Evolutionary conservation across 1,139 yeast genomes (phyloP), one percentile per base, ranked within the genome.

Genomic region (Eremothecium sinecaudum): DNA sequence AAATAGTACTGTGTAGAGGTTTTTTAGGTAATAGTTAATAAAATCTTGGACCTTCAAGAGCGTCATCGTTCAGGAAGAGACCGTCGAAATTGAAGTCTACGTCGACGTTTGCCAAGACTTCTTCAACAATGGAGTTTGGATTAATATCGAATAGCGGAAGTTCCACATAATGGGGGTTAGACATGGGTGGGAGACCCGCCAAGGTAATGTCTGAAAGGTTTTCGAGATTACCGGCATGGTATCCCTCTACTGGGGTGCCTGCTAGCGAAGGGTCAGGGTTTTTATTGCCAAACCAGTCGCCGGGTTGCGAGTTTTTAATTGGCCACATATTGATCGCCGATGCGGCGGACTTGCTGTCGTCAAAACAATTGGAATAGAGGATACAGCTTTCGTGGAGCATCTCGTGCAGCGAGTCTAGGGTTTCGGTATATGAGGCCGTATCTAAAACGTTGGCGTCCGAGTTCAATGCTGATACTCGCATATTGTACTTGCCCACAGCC

Each of bases 401-500:
- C 12, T 4, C 21, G 21, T 27, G 30, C 21, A 27, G 21, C 13
- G 19, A 10, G 12, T 18, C 11, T 11, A 27, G 21, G 4, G 30
- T 27, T 16, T 13, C 9, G 15, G 14, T 16, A 16, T 28, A 28
- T n/a, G n/a, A 11, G 26, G 4, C 5, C 13, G 14, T 18, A 18
- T 25, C 12, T 8, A 25, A 5, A 7, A 18, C 8, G 18, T 7
- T 7, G 21, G 14, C 32, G 7, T 7, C 10, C 21, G 21, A 19
- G 16, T 12, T 4, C 16, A 14, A 6, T 15, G 16, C n/a, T 12
- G 4, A n/a, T n/a, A 5, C 5, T 7, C 12, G 5, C 8, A 24
- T 19, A 14, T 33, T 25, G 34, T 25, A 36, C 11, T 18, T 18
- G 21, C 11, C 31, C 23, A 30, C 23, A 17, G 31, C 34, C 7